These are phyloP conservation scores for Hypoxylon sp. DNA, from an alignment of 2,329 filamentous ascomycete species.

Conservation along the genomic window DNA sequence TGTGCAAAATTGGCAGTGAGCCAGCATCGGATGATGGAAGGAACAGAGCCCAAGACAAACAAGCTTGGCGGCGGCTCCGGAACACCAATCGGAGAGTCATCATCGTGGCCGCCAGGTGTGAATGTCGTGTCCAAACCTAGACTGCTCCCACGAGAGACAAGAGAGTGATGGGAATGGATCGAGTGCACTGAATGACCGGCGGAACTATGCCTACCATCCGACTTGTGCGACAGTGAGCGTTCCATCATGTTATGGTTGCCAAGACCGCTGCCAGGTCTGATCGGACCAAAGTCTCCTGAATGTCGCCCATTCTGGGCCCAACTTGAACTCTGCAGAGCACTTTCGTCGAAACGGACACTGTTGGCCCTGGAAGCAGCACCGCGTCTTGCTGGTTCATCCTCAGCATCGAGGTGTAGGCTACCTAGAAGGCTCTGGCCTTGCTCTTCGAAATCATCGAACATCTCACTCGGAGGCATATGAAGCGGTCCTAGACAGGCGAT, in stretches of 20 bases:
- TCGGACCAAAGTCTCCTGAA: slow-evolving; percentile 83
- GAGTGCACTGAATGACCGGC: slow-evolving; percentile 83
- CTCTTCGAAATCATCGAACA: slow-evolving; percentile 92
- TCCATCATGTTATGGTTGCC: slow-evolving; percentile 87
- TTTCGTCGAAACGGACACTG: slow-evolving; percentile 97
- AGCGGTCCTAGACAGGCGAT: slow-evolving; percentile 72
- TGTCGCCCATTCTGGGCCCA: slow-evolving; percentile 87
- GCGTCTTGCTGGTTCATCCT: slow-evolving; percentile 86
- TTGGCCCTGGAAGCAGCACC: slow-evolving; percentile 93
- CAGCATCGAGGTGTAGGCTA: slow-evolving; percentile 85
- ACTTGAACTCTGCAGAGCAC: slow-evolving; percentile 86
- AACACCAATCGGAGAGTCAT: slow-evolving; percentile 77
- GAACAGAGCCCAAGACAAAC: slow-evolving; percentile 87
- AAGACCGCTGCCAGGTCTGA: slow-evolving; percentile 82
- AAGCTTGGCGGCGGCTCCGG: slow-evolving; percentile 85
- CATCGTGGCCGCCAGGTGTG: slow-evolving; percentile 70
- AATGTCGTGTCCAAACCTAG: slow-evolving; percentile 84
- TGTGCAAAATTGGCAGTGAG: slow-evolving; percentile 91
- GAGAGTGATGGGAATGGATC: slow-evolving; percentile 74
- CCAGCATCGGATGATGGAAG: slow-evolving; percentile 96
- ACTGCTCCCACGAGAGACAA: slow-evolving; percentile 85
- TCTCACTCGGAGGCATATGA: slow-evolving; percentile 82
- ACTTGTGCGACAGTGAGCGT: slow-evolving; percentile 92
- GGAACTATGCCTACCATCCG: slow-evolving; percentile 93
- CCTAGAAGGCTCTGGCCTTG: slow-evolving; percentile 83